Evolutionary conservation across 495 filamentous ascomycete genomes (phyloP), one percentile per base, ranked within the genome.

Genomic region (Rostrohypoxylon terebratum): DNA sequence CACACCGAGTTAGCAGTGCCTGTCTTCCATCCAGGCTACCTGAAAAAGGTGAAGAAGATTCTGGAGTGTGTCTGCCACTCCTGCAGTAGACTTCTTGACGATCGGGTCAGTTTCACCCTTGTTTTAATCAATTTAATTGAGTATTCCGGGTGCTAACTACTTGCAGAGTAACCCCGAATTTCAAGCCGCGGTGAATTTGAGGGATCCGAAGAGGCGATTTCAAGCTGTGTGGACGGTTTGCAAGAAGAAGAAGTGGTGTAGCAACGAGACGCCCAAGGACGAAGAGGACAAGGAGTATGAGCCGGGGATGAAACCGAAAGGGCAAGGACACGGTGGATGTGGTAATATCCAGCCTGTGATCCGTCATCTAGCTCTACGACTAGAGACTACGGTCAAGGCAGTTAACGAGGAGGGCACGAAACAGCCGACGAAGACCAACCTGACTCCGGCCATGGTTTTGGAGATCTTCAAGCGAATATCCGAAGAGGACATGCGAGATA

Each of bases 51-150:
- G 76, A 98, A 99, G 88, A 98, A 97, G 85, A 85, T 99, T 65
- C 86, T 99, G 72, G 96, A 99, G 87, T 94, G 92, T 34, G 94
- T 98, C 77, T 99, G 96, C 86, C 94, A 96, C 82, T 97, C 96
- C 82, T 99, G 96, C 85, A 93, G 94, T 80, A 97, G 93, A 86
- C 91, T 98, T 72, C 87, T 96, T 81, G 89, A 92, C 77, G 94
- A 97, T 87, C 91, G 91, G 89, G 95, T 98, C 88, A 93, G 96
- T 93, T 83, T 73, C 68, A 78, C 80, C 73, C 65, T 77, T 65
- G 50, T 72, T 77, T 72, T 74, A 60, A 84, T 28, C 6, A 84
- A 80, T 81, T 82, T 77, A 31, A 44, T 77, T 78, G 78, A 57
- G 79, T 78, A 75, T 77, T 80, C 72, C 71, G 82, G 81, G 84